These are phyloP conservation scores for Dittrichia graveolens DNA, from an alignment of 129 eudicot genomes.

Conservation along the genomic window DNA sequence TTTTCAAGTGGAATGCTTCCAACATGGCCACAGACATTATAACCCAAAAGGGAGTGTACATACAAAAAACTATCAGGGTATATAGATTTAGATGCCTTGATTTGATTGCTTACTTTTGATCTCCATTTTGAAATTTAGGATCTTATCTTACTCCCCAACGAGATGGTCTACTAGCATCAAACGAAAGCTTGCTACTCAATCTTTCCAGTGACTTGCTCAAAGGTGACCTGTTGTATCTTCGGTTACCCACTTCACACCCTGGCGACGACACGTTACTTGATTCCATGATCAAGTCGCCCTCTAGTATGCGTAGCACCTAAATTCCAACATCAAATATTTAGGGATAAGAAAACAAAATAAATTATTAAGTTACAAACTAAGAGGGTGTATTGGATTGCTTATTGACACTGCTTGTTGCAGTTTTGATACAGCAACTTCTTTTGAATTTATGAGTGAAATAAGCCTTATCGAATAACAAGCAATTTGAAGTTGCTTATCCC, in stretches of 20 bases:
- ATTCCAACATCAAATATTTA: background rate
- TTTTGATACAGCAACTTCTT: background rate
- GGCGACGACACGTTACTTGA: constrained; percentile 55
- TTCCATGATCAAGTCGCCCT: constrained; percentile 78
- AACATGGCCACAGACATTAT: background rate
- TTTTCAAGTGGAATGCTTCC: background rate
- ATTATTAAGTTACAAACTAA: too few species aligned
- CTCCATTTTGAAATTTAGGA: background rate
- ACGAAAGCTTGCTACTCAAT: constrained; percentile 38
- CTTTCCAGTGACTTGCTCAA: constrained; percentile 40
- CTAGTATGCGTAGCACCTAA: constrained; percentile 86
- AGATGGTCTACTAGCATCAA: constrained; percentile 35
- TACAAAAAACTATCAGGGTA: background rate
- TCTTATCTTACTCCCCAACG: constrained; percentile 37
- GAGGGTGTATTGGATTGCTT: background rate
- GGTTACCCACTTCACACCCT: constrained; percentile 54
- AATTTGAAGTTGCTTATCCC: too few species aligned
- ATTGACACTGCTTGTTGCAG: background rate
- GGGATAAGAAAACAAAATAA: background rate
- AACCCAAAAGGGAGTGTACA: constrained; percentile 1
- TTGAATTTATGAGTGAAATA: background rate
- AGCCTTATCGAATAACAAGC: too few species aligned
- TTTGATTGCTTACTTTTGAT: background rate
- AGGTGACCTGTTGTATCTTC: constrained; percentile 39
- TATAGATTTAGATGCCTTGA: constrained; percentile 5